These are phyloP conservation scores for Oemleria cerasiformis DNA, from an alignment of 306 rosid species.

Conservation along the genomic window DNA sequence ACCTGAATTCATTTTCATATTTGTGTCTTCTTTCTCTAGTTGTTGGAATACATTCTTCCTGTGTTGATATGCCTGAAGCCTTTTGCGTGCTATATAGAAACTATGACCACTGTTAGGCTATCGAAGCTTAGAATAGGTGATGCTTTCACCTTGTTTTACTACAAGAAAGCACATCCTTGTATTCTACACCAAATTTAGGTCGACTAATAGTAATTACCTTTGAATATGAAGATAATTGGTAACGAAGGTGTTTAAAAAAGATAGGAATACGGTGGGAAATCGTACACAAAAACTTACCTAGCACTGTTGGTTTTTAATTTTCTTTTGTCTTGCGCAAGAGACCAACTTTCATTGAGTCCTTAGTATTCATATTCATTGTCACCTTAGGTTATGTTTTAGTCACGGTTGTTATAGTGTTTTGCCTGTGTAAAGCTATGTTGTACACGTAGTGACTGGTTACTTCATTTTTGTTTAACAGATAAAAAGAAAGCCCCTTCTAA, in stretches of 20 bases:
- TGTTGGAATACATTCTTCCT: background rate
- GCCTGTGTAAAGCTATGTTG: background rate
- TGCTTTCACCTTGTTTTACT: background rate
- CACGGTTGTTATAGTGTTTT: background rate
- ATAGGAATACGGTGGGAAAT: background rate
- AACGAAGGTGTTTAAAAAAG: background rate
- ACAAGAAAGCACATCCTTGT: background rate
- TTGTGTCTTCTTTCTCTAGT: background rate
- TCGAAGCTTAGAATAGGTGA: background rate
- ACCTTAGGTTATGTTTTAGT: background rate
- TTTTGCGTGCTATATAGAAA: background rate
- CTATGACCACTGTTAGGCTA: background rate
- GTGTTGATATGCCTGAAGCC: background rate
- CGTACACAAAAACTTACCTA: no score
- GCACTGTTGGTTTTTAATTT: no score
- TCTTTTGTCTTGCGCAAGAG: no score
- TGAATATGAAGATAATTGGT: background rate
- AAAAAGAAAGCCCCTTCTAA: constrained; percentile 61
- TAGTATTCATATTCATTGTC: background rate
- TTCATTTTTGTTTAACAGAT: constrained; percentile 45
- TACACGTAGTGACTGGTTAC: background rate
- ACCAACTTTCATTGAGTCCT: background rate
- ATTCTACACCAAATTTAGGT: background rate
- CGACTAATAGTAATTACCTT: background rate
- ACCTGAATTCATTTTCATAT: background rate